Evolutionary conservation across 371 early-diverging fungal genomes (phyloP).

Genomic region (Parasitella parasitica): DNA sequence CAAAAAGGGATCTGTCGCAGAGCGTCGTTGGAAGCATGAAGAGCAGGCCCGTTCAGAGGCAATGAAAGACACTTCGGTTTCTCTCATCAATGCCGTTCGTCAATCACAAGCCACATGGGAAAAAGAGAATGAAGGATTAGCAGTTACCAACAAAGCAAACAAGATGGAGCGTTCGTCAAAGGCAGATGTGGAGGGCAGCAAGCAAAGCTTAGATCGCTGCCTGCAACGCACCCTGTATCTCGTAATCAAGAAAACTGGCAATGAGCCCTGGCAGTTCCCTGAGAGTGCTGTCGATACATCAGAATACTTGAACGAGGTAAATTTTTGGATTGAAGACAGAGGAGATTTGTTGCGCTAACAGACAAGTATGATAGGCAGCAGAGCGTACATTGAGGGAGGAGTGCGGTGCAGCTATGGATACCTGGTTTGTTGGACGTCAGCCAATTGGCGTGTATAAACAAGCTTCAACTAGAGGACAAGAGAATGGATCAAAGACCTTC

Average conservation of each 20-base stretch:
- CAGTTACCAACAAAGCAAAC: slow-evolving; percentile 37
- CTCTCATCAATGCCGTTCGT: slow-evolving; percentile 35
- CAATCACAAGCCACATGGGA: slow-evolving; percentile 30
- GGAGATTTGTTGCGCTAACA: not conserved
- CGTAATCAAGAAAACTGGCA: slow-evolving; percentile 54
- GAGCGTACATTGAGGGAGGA: slow-evolving; percentile 67
- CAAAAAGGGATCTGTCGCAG: slow-evolving; percentile 85
- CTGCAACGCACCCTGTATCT: slow-evolving; percentile 75
- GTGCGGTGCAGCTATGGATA: slow-evolving; percentile 79
- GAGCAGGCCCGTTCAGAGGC: slow-evolving; percentile 48
- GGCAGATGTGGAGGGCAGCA: slow-evolving; percentile 68
- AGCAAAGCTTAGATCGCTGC: slow-evolving; percentile 73
- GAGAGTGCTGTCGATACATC: slow-evolving; percentile 61
- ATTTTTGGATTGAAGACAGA: slow-evolving; percentile 6
- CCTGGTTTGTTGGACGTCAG: slow-evolving; percentile 83
- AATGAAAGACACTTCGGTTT: slow-evolving; percentile 30
- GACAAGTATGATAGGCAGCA: slow-evolving; percentile 52
- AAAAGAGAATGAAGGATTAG: slow-evolving; percentile 50
- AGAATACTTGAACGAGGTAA: slow-evolving; percentile 77
- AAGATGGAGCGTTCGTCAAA: slow-evolving; percentile 58
- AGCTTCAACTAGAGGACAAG: slow-evolving; percentile 35
- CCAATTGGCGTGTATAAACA: slow-evolving; percentile 76
- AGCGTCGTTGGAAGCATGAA: slow-evolving; percentile 69
- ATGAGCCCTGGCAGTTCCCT: slow-evolving; percentile 78
- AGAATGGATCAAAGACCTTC: slow-evolving; percentile 50